Evolutionary conservation across 2,329 filamentous ascomycete genomes (phyloP), one percentile per base, ranked within the genome.

Genomic region (Scytalidium lignicola): DNA sequence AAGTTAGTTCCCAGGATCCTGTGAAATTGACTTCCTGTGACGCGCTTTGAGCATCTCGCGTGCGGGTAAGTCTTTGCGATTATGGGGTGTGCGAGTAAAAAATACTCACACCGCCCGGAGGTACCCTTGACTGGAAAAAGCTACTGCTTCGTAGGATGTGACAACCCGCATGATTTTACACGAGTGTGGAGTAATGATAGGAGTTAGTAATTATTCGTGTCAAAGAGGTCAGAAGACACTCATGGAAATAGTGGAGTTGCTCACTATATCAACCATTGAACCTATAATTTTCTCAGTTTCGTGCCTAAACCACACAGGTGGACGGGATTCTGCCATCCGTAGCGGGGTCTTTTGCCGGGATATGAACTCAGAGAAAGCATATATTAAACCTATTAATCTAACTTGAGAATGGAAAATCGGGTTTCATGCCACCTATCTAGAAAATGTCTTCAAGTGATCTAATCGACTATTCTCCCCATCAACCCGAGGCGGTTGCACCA

Each of bases 401-500:
- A 9, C 15, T 7, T 37, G 15, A 8, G 15, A 37, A 8, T 8
- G 32, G 15, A 13, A 13, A 9, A 37, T 37, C n/a, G 12, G 4
- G 10, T 13, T 9, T 37, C 10, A 15, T n/a, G 32, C 4, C n/a
- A 9, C 15, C 32, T 17, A 8, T 15, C 7, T 37, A 8, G 6
- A 65, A 29, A 37, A 76, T 76, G 74, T 59, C 70, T 53, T 57
- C 66, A 50, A 66, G 71, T 57, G 74, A 69, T 52, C 60, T 86
- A 40, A 74, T 85, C 55, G 92, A 96, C 66, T 85, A 96, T 69
- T 96, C 92, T 52, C 90, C 91, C 62, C 85, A 86, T 65, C 85
- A 96, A 68, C 88, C 89, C 51, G 79, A 86, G 55, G 85, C 86
- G 46, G 84, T 85, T 23, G 74, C 83, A 46, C 83, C 84, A 29